Evolutionary conservation across 768 basidiomycete species (phyloP).

Genomic region (Daedalea quercina): DNA sequence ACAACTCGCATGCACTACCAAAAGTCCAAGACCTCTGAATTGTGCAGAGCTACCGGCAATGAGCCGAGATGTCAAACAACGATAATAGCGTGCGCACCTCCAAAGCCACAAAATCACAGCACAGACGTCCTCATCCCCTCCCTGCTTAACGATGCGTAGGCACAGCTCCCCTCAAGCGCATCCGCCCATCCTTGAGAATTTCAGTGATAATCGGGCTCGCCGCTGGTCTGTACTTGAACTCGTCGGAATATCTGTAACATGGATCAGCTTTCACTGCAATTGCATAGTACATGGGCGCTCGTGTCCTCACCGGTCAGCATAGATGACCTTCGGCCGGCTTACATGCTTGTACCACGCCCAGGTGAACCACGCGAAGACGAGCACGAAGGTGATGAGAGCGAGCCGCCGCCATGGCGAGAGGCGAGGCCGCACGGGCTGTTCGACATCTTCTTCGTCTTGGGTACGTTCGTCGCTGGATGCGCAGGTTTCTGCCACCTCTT

Average conservation of each 20-base stretch:
- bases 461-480: background rate
- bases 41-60: no score
- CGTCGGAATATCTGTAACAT: slow-evolving; percentile 64
- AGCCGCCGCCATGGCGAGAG: slow-evolving; percentile 47
- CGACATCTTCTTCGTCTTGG: background rate
- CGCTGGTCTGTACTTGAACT: slow-evolving; percentile 77
- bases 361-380: slow-evolving; percentile 33
- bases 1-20: no score
- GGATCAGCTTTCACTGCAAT: no score
- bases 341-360: slow-evolving; percentile 19
- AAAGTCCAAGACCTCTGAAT: no score
- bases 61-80: no score
- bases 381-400: slow-evolving; percentile 35
- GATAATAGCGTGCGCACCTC: no score
- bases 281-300: background rate
- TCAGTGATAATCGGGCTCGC: slow-evolving; percentile 82
- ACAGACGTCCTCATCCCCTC: no score
- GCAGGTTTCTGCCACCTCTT: no score
- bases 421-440: slow-evolving; percentile 41
- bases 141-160: no score
- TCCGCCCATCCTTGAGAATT: slow-evolving; percentile 60
- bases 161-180: slow-evolving; percentile 63
- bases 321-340: slow-evolving; percentile 37
- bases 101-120: no score
- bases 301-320: slow-evolving; percentile 53